A percentile compares a stretch with the other conserved stretches of the same genome.
Conservation (phyloP, 2,329 filamentous ascomycete genomes). For the Passalora sequoiae region DNA sequence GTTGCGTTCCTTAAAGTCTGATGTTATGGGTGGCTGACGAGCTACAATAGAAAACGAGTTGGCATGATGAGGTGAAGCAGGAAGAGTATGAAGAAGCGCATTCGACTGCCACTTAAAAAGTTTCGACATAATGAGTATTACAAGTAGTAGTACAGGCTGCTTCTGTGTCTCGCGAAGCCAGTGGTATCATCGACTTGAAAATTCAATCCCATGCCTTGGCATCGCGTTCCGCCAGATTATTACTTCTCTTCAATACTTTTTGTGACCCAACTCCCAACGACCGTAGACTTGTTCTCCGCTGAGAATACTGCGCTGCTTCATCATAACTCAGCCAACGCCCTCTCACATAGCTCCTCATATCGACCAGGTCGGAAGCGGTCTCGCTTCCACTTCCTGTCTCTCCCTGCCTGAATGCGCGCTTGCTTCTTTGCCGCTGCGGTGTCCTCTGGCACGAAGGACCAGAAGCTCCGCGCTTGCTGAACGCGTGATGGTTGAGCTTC, state of each 20-base stretch:
- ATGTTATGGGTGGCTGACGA: not conserved
- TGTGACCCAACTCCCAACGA: no score
- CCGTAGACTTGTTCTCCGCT: no score
- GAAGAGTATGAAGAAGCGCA: slow-evolving; percentile 35
- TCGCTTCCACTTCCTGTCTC: slow-evolving; percentile 26
- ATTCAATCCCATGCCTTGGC: no score
- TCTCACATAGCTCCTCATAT: slow-evolving; percentile 27
- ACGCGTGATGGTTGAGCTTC: slow-evolving; percentile 2
- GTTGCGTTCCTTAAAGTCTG: not conserved
- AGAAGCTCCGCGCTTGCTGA: slow-evolving; percentile 21
- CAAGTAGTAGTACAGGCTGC: no score
- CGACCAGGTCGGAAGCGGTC: slow-evolving; percentile 26
- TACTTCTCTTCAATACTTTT: no score
- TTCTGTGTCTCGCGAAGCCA: no score
- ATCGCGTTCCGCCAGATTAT: no score
- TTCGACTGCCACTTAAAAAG: slow-evolving; percentile 11
- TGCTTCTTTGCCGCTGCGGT: slow-evolving; percentile 25
- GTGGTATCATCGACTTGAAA: no score
- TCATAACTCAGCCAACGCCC: slow-evolving; percentile 30
- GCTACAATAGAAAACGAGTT: slow-evolving; percentile 30
- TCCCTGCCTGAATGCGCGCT: slow-evolving; percentile 26
- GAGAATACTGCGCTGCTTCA: no score
- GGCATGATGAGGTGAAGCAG: slow-evolving; percentile 36
- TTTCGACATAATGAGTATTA: no score
- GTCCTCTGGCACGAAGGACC: slow-evolving; percentile 26